Evolutionary conservation across 306 rosid genomes (phyloP).

Genomic region (Morella rubra): DNA sequence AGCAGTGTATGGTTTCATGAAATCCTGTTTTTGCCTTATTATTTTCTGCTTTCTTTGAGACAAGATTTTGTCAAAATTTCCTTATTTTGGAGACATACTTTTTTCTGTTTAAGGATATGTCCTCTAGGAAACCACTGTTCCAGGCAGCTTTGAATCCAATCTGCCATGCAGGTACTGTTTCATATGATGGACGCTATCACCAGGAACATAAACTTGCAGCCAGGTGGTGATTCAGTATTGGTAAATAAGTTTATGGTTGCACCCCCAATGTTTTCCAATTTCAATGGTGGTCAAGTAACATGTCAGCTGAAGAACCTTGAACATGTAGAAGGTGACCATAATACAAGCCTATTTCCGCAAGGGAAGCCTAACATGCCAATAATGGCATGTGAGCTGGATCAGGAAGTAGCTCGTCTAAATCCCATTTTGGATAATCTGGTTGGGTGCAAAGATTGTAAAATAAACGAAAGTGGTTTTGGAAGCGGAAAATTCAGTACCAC

Average conservation of each 20-base stretch:
- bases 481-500: not conserved
- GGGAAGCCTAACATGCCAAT: not conserved
- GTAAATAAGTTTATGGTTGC: not conserved
- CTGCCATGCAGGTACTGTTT: constrained; percentile 28
- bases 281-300: constrained; percentile 6
- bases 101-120: not conserved
- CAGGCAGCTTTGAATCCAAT: not conserved
- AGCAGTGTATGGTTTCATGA: not conserved
- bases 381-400: constrained; percentile 9
- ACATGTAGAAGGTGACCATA: constrained; percentile 11
- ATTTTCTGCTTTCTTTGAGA: not conserved
- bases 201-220: constrained; percentile 2
- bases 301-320: constrained; percentile 9
- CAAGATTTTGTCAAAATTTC: not conserved
- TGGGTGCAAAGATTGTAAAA: constrained; percentile 8
- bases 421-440: constrained; percentile 15
- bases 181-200: constrained; percentile 8
- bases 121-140: constrained; percentile 3
- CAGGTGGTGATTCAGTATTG: constrained; percentile 1
- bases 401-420: constrained; percentile 6
- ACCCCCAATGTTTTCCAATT: constrained; percentile 4
- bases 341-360: not conserved
- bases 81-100: not conserved
- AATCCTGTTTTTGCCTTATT: not conserved
- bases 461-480: constrained; percentile 13